Evolutionary conservation across 371 early-diverging fungal species (phyloP).

Genomic region (Mortierella sp.): DNA sequence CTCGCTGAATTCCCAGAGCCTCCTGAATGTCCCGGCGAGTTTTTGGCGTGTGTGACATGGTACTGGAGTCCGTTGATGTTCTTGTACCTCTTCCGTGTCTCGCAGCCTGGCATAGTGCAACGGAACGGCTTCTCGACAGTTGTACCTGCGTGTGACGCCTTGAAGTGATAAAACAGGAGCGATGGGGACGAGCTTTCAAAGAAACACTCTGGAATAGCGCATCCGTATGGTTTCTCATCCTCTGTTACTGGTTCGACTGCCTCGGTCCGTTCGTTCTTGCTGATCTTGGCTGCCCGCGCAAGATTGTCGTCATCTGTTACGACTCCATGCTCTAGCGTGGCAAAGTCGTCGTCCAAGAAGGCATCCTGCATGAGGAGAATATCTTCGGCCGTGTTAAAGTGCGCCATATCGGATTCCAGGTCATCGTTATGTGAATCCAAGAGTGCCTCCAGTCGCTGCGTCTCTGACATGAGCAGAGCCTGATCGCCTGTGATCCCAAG

Average conservation of each 20-base stretch:
- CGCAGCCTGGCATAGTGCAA: constrained; percentile 86
- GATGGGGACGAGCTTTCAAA: constrained; percentile 68
- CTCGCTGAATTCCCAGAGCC: neutral
- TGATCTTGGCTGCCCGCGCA: constrained; percentile 19
- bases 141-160: constrained; percentile 64
- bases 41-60: constrained; percentile 86
- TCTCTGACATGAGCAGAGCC: constrained; percentile 16
- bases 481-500: constrained; percentile 27
- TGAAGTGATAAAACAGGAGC: constrained; percentile 76
- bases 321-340: constrained; percentile 52
- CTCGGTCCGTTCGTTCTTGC: constrained; percentile 14
- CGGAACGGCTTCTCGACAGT: constrained; percentile 71
- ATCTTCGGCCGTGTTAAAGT: constrained; percentile 61
- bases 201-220: constrained; percentile 70
- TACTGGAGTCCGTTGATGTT: constrained; percentile 97
- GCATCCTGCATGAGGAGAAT: constrained; percentile 26
- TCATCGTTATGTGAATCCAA: constrained; percentile 82
- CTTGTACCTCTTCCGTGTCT: constrained; percentile 86
- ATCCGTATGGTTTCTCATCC: constrained; percentile 75
- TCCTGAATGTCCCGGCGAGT: constrained; percentile 59
- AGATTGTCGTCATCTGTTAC: constrained; percentile 6
- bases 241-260: constrained; percentile 28
- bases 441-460: constrained; percentile 22
- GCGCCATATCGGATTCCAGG: constrained; percentile 87
- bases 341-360: constrained; percentile 46